phyloP scores from a whole-genome alignment of 257 asterid genomes.

The Leptodermis oblonga region DNA sequence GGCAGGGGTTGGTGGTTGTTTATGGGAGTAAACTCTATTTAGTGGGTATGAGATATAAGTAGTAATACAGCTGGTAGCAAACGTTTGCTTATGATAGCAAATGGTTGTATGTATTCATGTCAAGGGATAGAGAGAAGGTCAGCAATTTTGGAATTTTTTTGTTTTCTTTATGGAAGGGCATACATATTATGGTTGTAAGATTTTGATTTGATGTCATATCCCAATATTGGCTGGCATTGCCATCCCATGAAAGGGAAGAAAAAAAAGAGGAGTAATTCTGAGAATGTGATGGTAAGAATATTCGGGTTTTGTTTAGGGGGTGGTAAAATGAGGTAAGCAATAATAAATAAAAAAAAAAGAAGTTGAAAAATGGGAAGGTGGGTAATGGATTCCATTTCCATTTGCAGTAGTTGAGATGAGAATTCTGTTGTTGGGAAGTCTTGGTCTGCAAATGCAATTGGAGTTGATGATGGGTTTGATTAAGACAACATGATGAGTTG shows the following conservation, averaged over 20 bases:
- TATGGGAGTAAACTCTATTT: background rate
- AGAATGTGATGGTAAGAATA: background rate
- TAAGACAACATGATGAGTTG: too few relatives aligned
- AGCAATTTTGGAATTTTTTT: background rate
- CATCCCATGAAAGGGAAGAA: background rate
- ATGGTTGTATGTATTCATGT: background rate
- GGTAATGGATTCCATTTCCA: background rate
- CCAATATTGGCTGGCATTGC: background rate
- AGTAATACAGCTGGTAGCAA: background rate
- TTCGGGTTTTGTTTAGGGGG: background rate
- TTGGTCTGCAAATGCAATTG: background rate
- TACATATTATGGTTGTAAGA: background rate
- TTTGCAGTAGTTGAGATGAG: background rate
- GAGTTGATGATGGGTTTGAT: too few relatives aligned
- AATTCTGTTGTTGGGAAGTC: background rate
- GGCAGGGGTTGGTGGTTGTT: background rate
- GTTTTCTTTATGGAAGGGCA: background rate
- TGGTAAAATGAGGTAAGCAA: too few relatives aligned
- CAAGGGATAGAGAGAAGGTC: background rate
- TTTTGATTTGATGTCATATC: background rate
- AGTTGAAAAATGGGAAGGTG: background rate
- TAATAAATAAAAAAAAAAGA: constrained; percentile 1
- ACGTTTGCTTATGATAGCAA: background rate
- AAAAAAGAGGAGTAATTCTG: background rate
- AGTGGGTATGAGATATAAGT: background rate